Conservation (phyloP, 106 monocot genomes). For the Dendrobium officinale region DNA sequence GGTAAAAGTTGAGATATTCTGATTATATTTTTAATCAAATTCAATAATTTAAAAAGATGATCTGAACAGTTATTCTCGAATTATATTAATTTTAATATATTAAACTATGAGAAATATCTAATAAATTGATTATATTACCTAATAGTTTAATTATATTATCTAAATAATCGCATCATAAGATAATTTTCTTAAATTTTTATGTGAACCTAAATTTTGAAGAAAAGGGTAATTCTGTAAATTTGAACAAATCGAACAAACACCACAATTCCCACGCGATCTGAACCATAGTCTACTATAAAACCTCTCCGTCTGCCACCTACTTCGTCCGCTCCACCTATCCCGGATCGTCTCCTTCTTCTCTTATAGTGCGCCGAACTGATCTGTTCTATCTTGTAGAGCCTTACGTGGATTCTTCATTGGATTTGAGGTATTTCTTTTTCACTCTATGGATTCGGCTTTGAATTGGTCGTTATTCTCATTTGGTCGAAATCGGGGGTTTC, state of each 20-base stretch:
- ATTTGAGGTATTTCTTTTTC: slow-evolving; percentile 1
- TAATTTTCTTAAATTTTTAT: too few relatives aligned
- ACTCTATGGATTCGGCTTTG: not conserved
- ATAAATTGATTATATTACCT: too few relatives aligned
- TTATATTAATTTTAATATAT: too few relatives aligned
- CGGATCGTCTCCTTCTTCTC: not conserved
- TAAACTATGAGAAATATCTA: too few relatives aligned
- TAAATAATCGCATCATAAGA: too few relatives aligned
- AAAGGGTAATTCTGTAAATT: not conserved
- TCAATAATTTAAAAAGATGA: too few relatives aligned
- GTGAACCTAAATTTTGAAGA: not conserved
- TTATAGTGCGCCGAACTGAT: not conserved
- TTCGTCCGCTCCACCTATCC: not conserved
- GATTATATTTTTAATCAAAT: too few relatives aligned
- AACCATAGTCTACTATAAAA: not conserved
- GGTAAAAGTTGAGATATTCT: too few relatives aligned
- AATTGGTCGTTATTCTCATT: not conserved
- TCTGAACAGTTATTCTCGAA: too few relatives aligned
- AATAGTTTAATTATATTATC: too few relatives aligned
- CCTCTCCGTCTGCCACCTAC: not conserved
- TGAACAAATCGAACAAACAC: not conserved
- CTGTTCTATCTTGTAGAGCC: not conserved
- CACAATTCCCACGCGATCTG: not conserved
- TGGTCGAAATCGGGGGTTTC: not conserved
- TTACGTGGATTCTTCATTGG: not conserved